Base-by-base conservation (phyloP, 2,329 filamentous ascomycete genomes). In the Epichloe aotearoae region DNA sequence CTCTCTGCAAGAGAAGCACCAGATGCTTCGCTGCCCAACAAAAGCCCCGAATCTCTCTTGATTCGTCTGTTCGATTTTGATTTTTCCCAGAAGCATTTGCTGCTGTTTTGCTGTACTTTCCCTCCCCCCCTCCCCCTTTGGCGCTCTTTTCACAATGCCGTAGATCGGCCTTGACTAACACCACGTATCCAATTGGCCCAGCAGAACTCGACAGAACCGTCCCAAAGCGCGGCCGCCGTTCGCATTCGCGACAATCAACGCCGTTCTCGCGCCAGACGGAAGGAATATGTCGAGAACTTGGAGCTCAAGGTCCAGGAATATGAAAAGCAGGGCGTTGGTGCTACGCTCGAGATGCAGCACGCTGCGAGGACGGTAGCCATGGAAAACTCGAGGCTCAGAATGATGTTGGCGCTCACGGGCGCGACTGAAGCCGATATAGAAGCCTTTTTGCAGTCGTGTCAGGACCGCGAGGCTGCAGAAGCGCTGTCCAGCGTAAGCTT, bases 211-310 rank as follows among this genome's bases (percentile, higher is more conserved):
- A 52, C 42, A 33, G 51, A 53, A n/a, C 50, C 52, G 39, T 60
- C 62, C 11, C 52, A 58, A 34, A 64, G 62, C 50, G 61, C 64
- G 47, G 63, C 65, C 45, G 64, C 64, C 49, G 53, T 66, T 50
- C 69, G 69, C 51, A 70, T 71, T 56, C 69, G 74, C 55, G 70
- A 76, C 54, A 78, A 75, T 59, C 76, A 79, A 63, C 73, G 75
- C 45, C 72, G 72, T 37, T 75, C 71, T 15, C 69, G 76, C 37
- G 73, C 71, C 30, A 73, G 75, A 38, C 71, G 69, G 34, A 72
- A 71, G 53, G 74, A 75, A 54, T 72, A 73, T 52, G 62, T 78
- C 51, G 68, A 72, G 47, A 66, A 66, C 14, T 64, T 80, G 53
- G 72, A 76, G 58, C 63, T 58, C 20, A 68, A 68, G 42, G 54